These are phyloP conservation scores for Podospora pseudoanserina DNA, from an alignment of 495 filamentous ascomycete species.

Conservation along the genomic window DNA sequence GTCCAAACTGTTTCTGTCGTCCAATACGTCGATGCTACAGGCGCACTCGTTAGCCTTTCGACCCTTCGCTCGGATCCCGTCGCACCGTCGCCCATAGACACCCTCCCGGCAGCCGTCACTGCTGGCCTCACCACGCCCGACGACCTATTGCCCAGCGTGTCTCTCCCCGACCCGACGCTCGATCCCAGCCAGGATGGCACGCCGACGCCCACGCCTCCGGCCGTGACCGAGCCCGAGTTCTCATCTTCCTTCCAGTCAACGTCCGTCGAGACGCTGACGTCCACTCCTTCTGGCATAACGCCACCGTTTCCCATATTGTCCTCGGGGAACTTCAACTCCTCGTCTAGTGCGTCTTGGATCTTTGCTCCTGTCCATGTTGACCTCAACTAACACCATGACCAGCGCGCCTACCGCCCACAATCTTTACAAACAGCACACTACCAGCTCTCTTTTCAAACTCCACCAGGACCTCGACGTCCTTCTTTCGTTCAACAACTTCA, in stretches of 20 bases:
- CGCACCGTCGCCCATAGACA: constrained; percentile 14
- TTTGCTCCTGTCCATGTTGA: not conserved
- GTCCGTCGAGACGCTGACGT: constrained; percentile 38
- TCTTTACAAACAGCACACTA: constrained; percentile 40
- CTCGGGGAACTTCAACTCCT: constrained; percentile 38
- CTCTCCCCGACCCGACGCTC: constrained; percentile 16
- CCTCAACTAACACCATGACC: constrained; percentile 1
- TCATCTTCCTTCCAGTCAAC: constrained; percentile 19
- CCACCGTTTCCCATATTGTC: constrained; percentile 42
- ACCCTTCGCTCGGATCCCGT: constrained; percentile 31
- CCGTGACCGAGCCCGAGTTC: constrained; percentile 15
- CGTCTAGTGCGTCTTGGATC: constrained; percentile 33
- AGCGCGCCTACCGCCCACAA: constrained; percentile 35
- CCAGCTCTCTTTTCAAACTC: constrained; percentile 29
- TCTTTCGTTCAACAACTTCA: constrained; percentile 23
- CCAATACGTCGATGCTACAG: constrained; percentile 46
- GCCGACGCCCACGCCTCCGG: constrained; percentile 27
- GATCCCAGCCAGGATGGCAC: constrained; percentile 21
- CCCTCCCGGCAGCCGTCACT: constrained; percentile 22
- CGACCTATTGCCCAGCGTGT: constrained; percentile 28
- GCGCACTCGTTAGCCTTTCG: constrained; percentile 37
- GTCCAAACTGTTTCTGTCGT: constrained; percentile 49
- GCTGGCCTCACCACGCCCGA: constrained; percentile 19
- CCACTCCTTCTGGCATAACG: constrained; percentile 47
- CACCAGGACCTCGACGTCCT: constrained; percentile 29